phyloP scores from a whole-genome alignment of 495 filamentous ascomycete species.

The Daldinia decipiens region DNA sequence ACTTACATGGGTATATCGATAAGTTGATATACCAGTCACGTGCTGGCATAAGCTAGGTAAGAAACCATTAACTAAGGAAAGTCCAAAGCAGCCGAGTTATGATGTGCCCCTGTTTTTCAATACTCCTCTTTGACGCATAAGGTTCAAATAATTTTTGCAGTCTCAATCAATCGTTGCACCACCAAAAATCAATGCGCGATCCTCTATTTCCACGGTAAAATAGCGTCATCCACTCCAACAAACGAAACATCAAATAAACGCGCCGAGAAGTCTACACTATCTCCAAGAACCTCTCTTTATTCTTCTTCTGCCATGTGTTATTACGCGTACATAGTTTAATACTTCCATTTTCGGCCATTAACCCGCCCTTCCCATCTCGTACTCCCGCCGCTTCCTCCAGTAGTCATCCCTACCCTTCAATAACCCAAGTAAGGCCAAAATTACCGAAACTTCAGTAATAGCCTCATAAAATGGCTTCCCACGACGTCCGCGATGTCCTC shows the following conservation, averaged over 20 bases:
- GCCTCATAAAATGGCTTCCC: constrained; percentile 70
- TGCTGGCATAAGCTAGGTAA: neutral
- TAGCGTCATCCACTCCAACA: constrained; percentile 13
- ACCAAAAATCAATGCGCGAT: constrained; percentile 22
- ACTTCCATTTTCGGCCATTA: neutral
- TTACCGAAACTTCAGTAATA: neutral
- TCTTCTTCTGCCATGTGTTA: constrained; percentile 24
- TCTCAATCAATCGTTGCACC: constrained; percentile 19
- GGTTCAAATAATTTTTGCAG: constrained; percentile 14
- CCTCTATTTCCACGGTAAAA: constrained; percentile 8
- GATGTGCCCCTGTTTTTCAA: constrained; percentile 18
- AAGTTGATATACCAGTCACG: neutral
- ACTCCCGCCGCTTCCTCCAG: neutral
- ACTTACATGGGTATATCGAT: constrained; percentile 1
- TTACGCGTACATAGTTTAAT: constrained; percentile 23
- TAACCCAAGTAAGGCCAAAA: neutral
- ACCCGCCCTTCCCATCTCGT: neutral
- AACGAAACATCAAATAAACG: constrained; percentile 9
- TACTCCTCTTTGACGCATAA: constrained; percentile 24
- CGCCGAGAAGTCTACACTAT: neutral
- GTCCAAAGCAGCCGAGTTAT: neutral
- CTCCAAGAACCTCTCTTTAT: neutral
- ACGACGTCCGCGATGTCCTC: constrained; percentile 90
- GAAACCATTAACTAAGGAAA: neutral
- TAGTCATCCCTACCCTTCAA: neutral